phyloP scores from a whole-genome alignment of 371 early-diverging fungal species.

The Blakeslea trispora region DNA sequence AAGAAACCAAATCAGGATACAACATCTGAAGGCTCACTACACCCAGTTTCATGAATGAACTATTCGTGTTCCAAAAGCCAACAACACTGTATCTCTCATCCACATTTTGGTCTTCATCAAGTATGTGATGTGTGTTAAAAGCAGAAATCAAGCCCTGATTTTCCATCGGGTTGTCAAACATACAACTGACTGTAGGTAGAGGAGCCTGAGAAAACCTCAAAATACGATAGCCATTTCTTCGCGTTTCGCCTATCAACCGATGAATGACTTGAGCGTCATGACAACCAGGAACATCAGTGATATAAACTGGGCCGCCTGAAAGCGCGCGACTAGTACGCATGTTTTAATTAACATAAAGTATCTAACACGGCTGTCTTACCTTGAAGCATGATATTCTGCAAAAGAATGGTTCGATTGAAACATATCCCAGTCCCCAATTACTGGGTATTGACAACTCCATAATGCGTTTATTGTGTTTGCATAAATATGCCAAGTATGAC shows the following conservation, averaged over 20 bases:
- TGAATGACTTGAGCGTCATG: slow-evolving; percentile 28
- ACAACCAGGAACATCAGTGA: slow-evolving; percentile 37
- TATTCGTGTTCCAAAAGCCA: slow-evolving; percentile 26
- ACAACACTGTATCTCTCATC: slow-evolving; percentile 4
- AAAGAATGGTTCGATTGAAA: slow-evolving; percentile 52
- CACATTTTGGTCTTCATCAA: neutral
- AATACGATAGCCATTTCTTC: slow-evolving; percentile 5
- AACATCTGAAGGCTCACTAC: slow-evolving; percentile 5
- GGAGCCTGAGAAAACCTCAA: slow-evolving; percentile 16
- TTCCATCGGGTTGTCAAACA: slow-evolving; percentile 20
- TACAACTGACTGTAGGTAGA: slow-evolving; percentile 18
- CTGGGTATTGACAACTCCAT: slow-evolving; percentile 15
- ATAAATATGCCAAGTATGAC: slow-evolving; percentile 56
- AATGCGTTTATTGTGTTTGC: slow-evolving; percentile 45
- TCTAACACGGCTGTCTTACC: no score
- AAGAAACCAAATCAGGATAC: neutral
- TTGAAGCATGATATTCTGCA: slow-evolving; percentile 47
- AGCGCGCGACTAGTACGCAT: slow-evolving; percentile 38
- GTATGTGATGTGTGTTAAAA: neutral
- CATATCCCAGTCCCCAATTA: slow-evolving; percentile 56
- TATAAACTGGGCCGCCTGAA: slow-evolving; percentile 47
- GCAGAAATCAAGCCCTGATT: neutral
- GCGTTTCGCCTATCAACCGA: slow-evolving; percentile 18
- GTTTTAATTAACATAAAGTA: no score
- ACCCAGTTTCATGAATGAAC: neutral